Conservation (phyloP, 2,329 filamentous ascomycete genomes). For the Calcarisporium arbuscula region DNA sequence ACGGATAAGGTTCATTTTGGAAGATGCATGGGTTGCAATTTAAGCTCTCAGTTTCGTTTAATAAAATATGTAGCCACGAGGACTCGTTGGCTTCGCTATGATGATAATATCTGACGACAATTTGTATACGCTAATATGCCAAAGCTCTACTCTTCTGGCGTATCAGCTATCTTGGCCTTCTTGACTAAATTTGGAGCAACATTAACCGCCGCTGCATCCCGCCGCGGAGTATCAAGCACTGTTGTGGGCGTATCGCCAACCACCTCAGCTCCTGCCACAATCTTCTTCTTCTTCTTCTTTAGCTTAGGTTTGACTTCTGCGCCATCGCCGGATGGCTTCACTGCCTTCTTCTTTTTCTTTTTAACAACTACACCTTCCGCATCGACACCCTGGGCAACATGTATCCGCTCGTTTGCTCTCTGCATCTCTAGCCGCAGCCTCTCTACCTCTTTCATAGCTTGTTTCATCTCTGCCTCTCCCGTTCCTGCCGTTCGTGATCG, state of each 20-base stretch:
- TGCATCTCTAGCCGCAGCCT: slow-evolving; percentile 84
- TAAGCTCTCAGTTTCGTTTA: too few relatives aligned
- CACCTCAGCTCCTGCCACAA: slow-evolving; percentile 8
- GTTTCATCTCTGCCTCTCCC: slow-evolving; percentile 81
- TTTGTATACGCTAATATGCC: too few relatives aligned
- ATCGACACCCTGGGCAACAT: slow-evolving; percentile 62
- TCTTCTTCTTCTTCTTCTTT: slow-evolving; percentile 36
- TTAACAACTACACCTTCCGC: slow-evolving; percentile 59
- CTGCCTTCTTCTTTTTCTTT: slow-evolving; percentile 62
- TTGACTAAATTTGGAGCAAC: slow-evolving; percentile 16
- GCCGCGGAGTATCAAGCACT: not conserved
- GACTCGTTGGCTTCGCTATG: too few relatives aligned
- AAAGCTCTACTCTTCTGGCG: too few relatives aligned
- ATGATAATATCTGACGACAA: too few relatives aligned
- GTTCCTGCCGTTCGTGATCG: slow-evolving; percentile 61
- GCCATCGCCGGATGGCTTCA: slow-evolving; percentile 25
- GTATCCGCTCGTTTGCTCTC: slow-evolving; percentile 67
- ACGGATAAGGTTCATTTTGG: too few relatives aligned
- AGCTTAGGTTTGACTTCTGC: slow-evolving; percentile 42
- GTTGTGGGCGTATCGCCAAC: not conserved
- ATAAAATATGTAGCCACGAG: too few relatives aligned
- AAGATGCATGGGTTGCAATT: too few relatives aligned
- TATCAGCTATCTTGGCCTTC: slow-evolving; percentile 23
- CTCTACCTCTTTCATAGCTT: slow-evolving; percentile 85
- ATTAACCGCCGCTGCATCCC: too few relatives aligned